Conservation (phyloP, 1,284 basidiomycete genomes). For the Malassezia sympodialis region DNA sequence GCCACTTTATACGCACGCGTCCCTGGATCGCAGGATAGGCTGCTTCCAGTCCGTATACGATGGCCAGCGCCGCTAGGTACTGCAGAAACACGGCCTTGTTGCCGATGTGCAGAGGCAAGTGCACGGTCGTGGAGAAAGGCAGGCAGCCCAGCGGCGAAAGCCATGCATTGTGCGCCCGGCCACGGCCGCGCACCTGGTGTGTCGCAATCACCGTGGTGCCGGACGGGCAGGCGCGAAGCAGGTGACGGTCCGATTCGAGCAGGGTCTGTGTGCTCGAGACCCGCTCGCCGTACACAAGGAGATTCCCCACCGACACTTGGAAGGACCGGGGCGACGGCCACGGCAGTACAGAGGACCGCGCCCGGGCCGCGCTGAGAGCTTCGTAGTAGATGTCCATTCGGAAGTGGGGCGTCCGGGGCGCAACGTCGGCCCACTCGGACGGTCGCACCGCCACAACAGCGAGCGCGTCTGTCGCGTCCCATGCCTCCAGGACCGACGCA, state of each 20-base stretch:
- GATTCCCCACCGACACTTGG: background rate
- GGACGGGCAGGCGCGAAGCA: constrained; percentile 62
- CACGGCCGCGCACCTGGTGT: constrained; percentile 76
- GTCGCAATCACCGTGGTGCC: constrained; percentile 74
- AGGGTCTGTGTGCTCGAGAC: constrained; percentile 92
- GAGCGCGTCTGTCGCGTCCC: background rate
- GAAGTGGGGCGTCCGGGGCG: background rate
- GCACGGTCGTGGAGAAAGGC: constrained; percentile 70
- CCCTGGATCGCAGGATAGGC: constrained; percentile 55
- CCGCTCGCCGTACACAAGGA: constrained; percentile 62
- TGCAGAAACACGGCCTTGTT: constrained; percentile 83
- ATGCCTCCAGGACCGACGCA: background rate
- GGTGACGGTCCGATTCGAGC: constrained; percentile 72
- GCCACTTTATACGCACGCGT: constrained; percentile 73
- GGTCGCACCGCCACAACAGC: background rate
- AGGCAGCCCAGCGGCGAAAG: constrained; percentile 83
- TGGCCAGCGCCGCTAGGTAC: constrained; percentile 79
- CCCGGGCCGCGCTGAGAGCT: background rate
- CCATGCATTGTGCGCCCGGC: constrained; percentile 82
- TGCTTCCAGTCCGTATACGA: constrained; percentile 67
- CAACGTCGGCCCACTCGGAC: background rate
- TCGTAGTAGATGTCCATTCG: background rate
- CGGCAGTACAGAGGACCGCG: background rate
- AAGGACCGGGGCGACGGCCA: constrained; percentile 3
- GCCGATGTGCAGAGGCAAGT: constrained; percentile 57